Conservation (phyloP, 2,329 filamentous ascomycete species). For the Plenodomus biglobosus region DNA sequence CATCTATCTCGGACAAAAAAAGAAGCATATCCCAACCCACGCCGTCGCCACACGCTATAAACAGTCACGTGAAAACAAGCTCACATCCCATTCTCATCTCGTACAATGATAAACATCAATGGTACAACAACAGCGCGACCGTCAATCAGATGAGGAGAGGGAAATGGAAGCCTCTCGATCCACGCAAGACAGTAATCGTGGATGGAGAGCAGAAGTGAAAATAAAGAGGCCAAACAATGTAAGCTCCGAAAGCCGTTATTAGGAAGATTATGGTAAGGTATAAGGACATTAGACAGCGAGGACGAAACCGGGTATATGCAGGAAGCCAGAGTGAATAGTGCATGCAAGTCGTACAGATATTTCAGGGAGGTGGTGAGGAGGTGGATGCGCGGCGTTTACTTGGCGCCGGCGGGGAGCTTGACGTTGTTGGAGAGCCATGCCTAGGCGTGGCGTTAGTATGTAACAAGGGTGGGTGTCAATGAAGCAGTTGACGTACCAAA, state of each 20-base stretch:
- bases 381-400: conserved; percentile 23
- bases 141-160: conserved; percentile 10
- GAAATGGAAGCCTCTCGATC: not conserved
- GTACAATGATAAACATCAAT: conserved; percentile 12
- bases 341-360: conserved; percentile 40
- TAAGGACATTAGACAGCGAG: conserved; percentile 26
- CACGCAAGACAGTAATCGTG: not conserved
- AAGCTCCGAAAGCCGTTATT: conserved; percentile 16
- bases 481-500: conserved; percentile 38
- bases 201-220: conserved; percentile 5
- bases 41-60: conserved; percentile 8
- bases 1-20: not conserved
- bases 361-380: conserved; percentile 12
- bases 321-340: conserved; percentile 28
- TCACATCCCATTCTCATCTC: not conserved
- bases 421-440: conserved; percentile 56
- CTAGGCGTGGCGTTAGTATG: conserved; percentile 21
- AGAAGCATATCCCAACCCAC: not conserved
- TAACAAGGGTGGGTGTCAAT: not conserved
- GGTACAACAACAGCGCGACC: conserved; percentile 8
- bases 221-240: conserved; percentile 2
- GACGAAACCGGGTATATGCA: conserved; percentile 44
- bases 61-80: conserved; percentile 7
- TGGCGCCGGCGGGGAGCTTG: conserved; percentile 46
- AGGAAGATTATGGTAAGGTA: conserved; percentile 23